Conservation (phyloP, 2,329 filamentous ascomycete genomes). For the Fusarium virguliforme region DNA sequence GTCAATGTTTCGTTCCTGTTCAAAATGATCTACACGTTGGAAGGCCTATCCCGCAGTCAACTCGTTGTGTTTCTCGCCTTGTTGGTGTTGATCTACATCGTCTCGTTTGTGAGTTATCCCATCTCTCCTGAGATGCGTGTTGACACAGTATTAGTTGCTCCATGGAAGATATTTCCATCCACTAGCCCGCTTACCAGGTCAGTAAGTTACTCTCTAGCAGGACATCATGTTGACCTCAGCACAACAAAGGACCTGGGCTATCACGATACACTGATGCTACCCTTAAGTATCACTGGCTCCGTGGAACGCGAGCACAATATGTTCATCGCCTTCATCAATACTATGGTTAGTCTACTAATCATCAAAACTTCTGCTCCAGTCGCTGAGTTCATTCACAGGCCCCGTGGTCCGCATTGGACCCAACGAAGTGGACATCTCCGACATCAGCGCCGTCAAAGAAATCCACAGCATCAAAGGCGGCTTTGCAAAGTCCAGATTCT, state of each 20-base stretch:
- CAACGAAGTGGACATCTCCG: slow-evolving; percentile 10
- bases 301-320: background rate
- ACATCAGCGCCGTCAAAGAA: slow-evolving; percentile 16
- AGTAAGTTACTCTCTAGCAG: background rate
- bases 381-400: background rate
- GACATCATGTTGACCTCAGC: background rate
- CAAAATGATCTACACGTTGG: background rate
- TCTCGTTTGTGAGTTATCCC: background rate
- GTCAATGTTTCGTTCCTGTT: background rate
- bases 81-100: background rate
- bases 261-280: background rate
- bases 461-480: slow-evolving; percentile 20
- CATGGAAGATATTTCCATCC: background rate
- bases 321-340: background rate
- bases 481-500: slow-evolving; percentile 17
- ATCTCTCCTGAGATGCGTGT: background rate
- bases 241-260: background rate
- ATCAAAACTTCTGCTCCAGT: background rate
- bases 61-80: background rate
- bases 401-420: slow-evolving; percentile 20
- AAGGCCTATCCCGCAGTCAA: background rate
- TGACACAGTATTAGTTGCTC: background rate
- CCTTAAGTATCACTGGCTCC: background rate
- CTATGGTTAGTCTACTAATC: background rate
- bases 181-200: background rate